Conservation (phyloP, 768 basidiomycete genomes). For the Pholiota microspora region DNA sequence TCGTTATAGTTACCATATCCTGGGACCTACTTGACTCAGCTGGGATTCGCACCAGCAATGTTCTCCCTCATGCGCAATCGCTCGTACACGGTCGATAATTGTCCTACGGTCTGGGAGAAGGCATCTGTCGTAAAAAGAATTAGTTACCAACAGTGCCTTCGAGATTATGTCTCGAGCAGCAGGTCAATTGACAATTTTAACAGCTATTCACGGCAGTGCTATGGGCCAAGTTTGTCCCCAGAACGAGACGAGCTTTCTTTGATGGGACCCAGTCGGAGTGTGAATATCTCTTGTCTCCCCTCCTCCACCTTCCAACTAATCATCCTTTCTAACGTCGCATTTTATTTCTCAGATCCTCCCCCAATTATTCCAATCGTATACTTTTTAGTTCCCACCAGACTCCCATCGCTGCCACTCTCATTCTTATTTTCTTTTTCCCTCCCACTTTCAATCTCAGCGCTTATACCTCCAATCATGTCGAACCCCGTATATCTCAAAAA, state of each 20-base stretch:
- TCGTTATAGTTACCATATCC: background rate
- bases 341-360: constrained; percentile 17
- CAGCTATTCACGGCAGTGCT: constrained; percentile 1
- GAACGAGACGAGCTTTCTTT: constrained; percentile 14
- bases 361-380: constrained; percentile 22
- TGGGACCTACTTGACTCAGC: background rate
- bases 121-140: too few relatives aligned
- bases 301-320: constrained; percentile 32
- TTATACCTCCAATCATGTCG: constrained; percentile 28
- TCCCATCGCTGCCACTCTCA: constrained; percentile 3
- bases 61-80: too few relatives aligned
- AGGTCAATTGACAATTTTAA: background rate
- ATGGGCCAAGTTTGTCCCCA: constrained; percentile 13
- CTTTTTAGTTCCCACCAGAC: constrained; percentile 19
- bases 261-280: constrained; percentile 38
- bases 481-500: constrained; percentile 70
- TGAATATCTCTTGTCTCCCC: constrained; percentile 41
- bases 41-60: background rate
- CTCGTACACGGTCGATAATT: too few relatives aligned
- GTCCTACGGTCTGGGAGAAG: too few relatives aligned
- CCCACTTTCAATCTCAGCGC: constrained; percentile 31
- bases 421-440: constrained; percentile 29
- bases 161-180: too few relatives aligned
- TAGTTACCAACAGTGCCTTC: too few relatives aligned
- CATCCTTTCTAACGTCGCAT: constrained; percentile 22